phyloP scores from a whole-genome alignment of 768 basidiomycete genomes.

The Amanita muscaria region DNA sequence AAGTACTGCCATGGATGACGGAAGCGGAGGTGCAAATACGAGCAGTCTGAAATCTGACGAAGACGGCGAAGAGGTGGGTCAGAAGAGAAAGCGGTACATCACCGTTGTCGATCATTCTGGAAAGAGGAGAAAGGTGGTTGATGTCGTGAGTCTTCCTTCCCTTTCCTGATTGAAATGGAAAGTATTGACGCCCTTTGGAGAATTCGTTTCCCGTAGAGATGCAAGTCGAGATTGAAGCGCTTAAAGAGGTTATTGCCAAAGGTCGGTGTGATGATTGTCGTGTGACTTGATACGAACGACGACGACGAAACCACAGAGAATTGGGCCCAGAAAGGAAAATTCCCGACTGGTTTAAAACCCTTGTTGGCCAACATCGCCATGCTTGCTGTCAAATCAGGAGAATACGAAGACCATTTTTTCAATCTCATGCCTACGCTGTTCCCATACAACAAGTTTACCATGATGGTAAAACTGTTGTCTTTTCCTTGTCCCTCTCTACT shows the following conservation, averaged over 20 bases:
- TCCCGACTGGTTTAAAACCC: conserved; percentile 76
- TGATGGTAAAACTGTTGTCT: conserved; percentile 51
- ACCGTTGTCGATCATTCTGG: conserved; percentile 43
- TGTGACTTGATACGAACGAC: neutral
- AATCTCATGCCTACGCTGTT: conserved; percentile 79
- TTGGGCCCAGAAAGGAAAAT: conserved; percentile 82
- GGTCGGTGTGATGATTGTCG: conserved; percentile 38
- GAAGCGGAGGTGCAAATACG: conserved; percentile 29
- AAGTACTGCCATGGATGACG: conserved; percentile 15
- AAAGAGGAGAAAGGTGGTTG: conserved; percentile 66
- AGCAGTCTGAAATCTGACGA: conserved; percentile 13
- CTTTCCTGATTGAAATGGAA: neutral
- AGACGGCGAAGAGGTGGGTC: conserved; percentile 25
- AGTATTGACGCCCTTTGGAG: conserved; percentile 20
- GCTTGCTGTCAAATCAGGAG: conserved; percentile 71
- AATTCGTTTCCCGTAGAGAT: conserved; percentile 66
- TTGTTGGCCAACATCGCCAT: conserved; percentile 62
- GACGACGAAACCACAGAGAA: conserved; percentile 36
- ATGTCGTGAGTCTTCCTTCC: conserved; percentile 36
- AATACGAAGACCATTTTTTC: conserved; percentile 92
- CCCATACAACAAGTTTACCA: conserved; percentile 93
- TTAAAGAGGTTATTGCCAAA: conserved; percentile 51
- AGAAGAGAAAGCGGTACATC: conserved; percentile 47
- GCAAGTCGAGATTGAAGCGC: conserved; percentile 47
- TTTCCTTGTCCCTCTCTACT: neutral